Percentiles rank a stretch among this genome's conserved stretches.
phyloP scores from a whole-genome alignment of 805 yeast species.

The Candida ovalis region DNA sequence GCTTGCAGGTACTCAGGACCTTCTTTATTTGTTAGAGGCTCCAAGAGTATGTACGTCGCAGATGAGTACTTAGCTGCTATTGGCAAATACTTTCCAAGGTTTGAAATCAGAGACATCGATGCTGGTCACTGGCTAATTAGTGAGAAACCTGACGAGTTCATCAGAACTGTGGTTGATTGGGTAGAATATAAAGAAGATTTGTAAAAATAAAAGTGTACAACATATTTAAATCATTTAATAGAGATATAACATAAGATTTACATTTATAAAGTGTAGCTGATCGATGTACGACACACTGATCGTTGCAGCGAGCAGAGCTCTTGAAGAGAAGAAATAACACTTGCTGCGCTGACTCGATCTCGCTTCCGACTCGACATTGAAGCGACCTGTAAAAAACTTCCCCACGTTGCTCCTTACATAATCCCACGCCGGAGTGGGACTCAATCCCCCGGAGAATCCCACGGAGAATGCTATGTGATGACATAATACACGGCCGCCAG shows the following conservation, averaged over 20 bases:
- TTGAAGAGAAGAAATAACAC: no score
- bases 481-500: background rate
- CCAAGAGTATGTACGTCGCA: conserved; percentile 69
- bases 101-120: conserved; percentile 68
- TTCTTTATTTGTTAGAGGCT: conserved; percentile 74
- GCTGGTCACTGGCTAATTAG: conserved; percentile 93
- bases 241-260: no score
- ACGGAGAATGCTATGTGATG: background rate
- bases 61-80: conserved; percentile 76
- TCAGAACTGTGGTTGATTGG: conserved; percentile 58
- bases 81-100: conserved; percentile 74
- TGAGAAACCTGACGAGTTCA: conserved; percentile 78
- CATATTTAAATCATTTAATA: no score
- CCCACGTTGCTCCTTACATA: background rate
- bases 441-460: background rate
- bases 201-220: background rate
- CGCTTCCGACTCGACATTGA: conserved; percentile 1
- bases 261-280: background rate
- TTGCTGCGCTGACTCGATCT: no score
- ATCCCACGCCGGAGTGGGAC: background rate
- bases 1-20: conserved; percentile 64
- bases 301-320: background rate
- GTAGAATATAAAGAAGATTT: conserved; percentile 40
- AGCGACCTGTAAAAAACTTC: background rate
- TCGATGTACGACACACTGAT: background rate